Percentiles rank a stretch among this genome's conserved stretches.
phyloP scores from a whole-genome alignment of 2,329 filamentous ascomycete species.

The Epichloe sylvatica region DNA sequence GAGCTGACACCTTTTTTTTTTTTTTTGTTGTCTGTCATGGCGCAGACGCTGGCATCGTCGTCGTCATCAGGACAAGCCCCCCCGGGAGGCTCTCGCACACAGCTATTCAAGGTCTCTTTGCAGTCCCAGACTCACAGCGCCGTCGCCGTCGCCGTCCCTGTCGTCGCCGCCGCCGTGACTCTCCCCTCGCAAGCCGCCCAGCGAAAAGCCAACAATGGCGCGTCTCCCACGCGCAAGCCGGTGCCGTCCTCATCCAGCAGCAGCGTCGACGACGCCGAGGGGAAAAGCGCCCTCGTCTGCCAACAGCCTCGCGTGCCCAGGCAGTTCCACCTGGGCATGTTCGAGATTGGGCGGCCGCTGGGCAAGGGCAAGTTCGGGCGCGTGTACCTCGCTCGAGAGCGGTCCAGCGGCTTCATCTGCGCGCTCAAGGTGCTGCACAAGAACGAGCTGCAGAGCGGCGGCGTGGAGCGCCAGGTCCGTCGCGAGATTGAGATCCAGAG shows the following conservation, averaged over 20 bases:
- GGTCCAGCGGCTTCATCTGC: constrained; percentile 53
- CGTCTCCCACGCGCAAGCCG: constrained; percentile 40
- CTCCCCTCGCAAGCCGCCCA: constrained; percentile 54
- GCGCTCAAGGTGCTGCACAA: constrained; percentile 62
- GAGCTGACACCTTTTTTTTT: not conserved
- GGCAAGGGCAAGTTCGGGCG: constrained; percentile 63
- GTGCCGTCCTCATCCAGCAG: constrained; percentile 34
- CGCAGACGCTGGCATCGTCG: constrained; percentile 16
- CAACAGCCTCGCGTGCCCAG: constrained; percentile 4
- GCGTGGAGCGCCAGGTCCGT: constrained; percentile 55
- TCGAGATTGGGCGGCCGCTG: constrained; percentile 59
- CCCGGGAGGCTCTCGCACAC: constrained; percentile 51
- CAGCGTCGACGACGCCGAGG: constrained; percentile 34
- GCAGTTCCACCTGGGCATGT: constrained; percentile 41
- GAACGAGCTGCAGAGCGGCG: constrained; percentile 51
- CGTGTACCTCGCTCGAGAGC: constrained; percentile 57
- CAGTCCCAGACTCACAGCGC: constrained; percentile 62
- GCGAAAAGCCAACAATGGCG: constrained; percentile 29
- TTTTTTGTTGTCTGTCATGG: too few relatives aligned
- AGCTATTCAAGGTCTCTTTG: constrained; percentile 73
- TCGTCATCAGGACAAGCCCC: constrained; percentile 25
- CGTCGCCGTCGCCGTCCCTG: constrained; percentile 37
- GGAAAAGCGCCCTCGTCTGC: not conserved
- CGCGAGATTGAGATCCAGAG: constrained; percentile 63
- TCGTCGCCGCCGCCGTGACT: constrained; percentile 47